These are phyloP conservation scores for Sicyos baderoa DNA, from an alignment of 306 rosid genomes.

Conservation along the genomic window DNA sequence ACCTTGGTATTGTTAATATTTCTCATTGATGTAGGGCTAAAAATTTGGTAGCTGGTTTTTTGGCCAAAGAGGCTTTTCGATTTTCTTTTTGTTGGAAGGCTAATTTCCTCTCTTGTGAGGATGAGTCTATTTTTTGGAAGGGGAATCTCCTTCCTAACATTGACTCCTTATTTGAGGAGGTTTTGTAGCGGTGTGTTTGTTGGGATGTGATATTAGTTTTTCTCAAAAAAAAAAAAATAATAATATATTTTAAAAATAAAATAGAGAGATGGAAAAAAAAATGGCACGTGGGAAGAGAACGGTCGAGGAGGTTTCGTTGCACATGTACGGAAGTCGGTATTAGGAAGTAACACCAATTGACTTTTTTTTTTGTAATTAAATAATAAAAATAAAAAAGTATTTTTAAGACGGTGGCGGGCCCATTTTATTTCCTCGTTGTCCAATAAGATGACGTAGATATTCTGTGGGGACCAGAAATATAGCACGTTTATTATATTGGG, in stretches of 20 bases:
- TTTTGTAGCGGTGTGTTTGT: no score
- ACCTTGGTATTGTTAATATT: no score
- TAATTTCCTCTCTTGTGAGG: no score
- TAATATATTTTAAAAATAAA: background rate
- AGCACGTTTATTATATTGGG: slow-evolving; percentile 13
- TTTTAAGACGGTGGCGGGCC: slow-evolving; percentile 19
- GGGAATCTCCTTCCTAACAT: no score
- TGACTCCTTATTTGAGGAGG: no score
- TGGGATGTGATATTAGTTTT: no score
- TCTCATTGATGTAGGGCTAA: no score
- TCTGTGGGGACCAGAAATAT: background rate
- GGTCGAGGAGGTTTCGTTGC: slow-evolving; percentile 27
- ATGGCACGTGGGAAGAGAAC: slow-evolving; percentile 31
- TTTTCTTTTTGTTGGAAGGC: no score
- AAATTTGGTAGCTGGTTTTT: no score
- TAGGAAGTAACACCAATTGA: slow-evolving; percentile 8
- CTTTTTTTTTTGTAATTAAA: background rate
- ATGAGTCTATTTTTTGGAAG: no score
- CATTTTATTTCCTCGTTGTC: background rate
- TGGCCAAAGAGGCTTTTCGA: no score
- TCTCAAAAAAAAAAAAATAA: no score
- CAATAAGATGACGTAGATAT: background rate
- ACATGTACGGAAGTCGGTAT: background rate
- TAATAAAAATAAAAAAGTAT: background rate
- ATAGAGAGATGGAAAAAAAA: background rate